These are phyloP conservation scores for Rhypophila decipiens DNA, from an alignment of 495 filamentous ascomycete species.

Conservation along the genomic window DNA sequence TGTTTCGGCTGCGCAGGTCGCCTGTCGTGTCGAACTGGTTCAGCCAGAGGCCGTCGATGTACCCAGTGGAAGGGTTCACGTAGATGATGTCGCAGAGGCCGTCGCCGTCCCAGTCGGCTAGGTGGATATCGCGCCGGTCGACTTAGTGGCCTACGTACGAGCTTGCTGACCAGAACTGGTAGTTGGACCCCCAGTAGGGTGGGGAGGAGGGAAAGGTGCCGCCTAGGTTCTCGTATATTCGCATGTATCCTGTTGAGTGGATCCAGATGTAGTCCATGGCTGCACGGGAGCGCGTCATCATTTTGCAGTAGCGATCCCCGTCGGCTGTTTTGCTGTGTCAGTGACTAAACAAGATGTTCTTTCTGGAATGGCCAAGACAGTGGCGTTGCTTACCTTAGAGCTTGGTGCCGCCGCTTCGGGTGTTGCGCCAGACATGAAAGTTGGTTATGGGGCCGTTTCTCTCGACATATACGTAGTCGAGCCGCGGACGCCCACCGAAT, in stretches of 20 bases:
- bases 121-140: slow-evolving; percentile 20
- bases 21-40: slow-evolving; percentile 15
- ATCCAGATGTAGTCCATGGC: slow-evolving; percentile 41
- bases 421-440: slow-evolving; percentile 12
- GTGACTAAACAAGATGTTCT: too few species aligned
- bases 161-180: slow-evolving; percentile 2
- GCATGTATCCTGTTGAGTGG: slow-evolving; percentile 9
- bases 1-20: slow-evolving; percentile 1
- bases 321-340: too few species aligned
- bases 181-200: slow-evolving; percentile 7
- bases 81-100: slow-evolving; percentile 22
- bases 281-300: slow-evolving; percentile 18
- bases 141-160: neutral
- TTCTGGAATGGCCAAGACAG: slow-evolving; percentile 12
- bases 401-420: slow-evolving; percentile 8
- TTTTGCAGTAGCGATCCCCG: slow-evolving; percentile 15
- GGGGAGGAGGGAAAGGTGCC: neutral
- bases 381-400: slow-evolving; percentile 14
- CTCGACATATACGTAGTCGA: slow-evolving; percentile 5
- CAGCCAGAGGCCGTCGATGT: slow-evolving; percentile 15
- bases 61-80: slow-evolving; percentile 12
- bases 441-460: neutral
- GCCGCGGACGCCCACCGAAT: too few species aligned
- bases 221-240: slow-evolving; percentile 6
- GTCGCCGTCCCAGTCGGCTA: slow-evolving; percentile 25